Base-by-base conservation (phyloP, 2,329 filamentous ascomycete genomes). In the Beauveria rudraprayagi region DNA sequence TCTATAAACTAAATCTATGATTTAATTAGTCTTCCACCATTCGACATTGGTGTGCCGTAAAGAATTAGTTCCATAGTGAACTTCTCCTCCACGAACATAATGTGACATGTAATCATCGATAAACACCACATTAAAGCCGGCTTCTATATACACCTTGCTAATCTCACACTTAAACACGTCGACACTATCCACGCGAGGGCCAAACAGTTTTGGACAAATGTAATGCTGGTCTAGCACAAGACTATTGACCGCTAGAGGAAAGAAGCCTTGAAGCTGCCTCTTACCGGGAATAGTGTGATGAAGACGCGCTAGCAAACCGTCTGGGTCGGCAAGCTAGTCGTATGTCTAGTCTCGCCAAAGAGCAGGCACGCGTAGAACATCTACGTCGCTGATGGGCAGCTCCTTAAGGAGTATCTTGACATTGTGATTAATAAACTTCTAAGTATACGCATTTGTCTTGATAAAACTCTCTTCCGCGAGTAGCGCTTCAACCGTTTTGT, bases 1-100 rank as follows among this genome's bases (percentile, higher is more conserved):
- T 5, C 11, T 14, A 2, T 2, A 34, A 14, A 14, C 1, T 5
- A 34, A 14, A 5, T 14, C 30, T 34, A 14, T 34, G 3, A 14
- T 14, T 11, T 34, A 34, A 5, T 1, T 5, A 34, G 11, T 16
- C 34, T 62, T 57, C 67, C 65, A 68, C 66, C 67, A 68, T 5
- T 40, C 56, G 1, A 62, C 28, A 28, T 62, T 53, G 10, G 62
- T 63, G 3, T 66, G 55, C 6, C 67, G 56, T 8, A 69, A 56
- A 7, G 64, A 65, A 40, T 70, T 70, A 1, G 66, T 65, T 2
- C 65, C 66, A 14, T 67, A 69, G 28, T 70, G 66, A 44, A 69
- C 65, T 47, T 70, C 67, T 1, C 67, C 67, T 2, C 63, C 56
- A 8, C 56, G 22, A 3, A 67, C 46, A 43, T 70, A 67, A 55